Conservation (phyloP, 2,329 filamentous ascomycete genomes). For the Phaeosphaeriaceae sp. region DNA sequence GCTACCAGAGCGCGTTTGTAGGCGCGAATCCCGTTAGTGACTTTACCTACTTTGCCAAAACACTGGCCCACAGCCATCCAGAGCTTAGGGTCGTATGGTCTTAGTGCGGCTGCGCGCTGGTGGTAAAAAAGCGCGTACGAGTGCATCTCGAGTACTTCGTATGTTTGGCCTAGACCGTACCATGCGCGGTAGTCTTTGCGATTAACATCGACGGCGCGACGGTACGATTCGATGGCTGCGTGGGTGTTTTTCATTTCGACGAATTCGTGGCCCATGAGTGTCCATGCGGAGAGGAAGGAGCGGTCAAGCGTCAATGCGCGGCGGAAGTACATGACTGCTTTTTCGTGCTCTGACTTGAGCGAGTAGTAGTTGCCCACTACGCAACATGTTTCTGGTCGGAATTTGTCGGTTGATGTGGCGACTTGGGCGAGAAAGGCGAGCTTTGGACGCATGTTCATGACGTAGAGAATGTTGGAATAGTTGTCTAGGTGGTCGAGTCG, state of each 20-base stretch:
- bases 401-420: conserved; percentile 90
- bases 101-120: conserved; percentile 88
- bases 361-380: conserved; percentile 98
- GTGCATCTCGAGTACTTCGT: conserved; percentile 97
- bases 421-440: conserved; percentile 91
- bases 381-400: conserved; percentile 94
- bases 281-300: conserved; percentile 93
- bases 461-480: conserved; percentile 97
- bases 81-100: conserved; percentile 98
- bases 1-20: conserved; percentile 90
- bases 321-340: conserved; percentile 97
- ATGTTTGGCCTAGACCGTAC: conserved; percentile 96
- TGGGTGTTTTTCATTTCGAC: conserved; percentile 99
- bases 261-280: conserved; percentile 98
- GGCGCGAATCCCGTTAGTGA: conserved; percentile 91
- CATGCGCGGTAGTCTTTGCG: conserved; percentile 95
- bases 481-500: conserved; percentile 90
- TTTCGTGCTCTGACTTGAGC: conserved; percentile 91
- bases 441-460: conserved; percentile 85
- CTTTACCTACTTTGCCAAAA: conserved; percentile 84
- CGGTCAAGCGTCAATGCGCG: conserved; percentile 89
- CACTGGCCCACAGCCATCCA: conserved; percentile 96
- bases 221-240: conserved; percentile 95
- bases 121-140: conserved; percentile 98
- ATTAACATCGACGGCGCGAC: conserved; percentile 93